Evolutionary conservation across 345 rosid species (phyloP), one percentile per base, ranked within the genome.

Genomic region (Angophora floribunda): DNA sequence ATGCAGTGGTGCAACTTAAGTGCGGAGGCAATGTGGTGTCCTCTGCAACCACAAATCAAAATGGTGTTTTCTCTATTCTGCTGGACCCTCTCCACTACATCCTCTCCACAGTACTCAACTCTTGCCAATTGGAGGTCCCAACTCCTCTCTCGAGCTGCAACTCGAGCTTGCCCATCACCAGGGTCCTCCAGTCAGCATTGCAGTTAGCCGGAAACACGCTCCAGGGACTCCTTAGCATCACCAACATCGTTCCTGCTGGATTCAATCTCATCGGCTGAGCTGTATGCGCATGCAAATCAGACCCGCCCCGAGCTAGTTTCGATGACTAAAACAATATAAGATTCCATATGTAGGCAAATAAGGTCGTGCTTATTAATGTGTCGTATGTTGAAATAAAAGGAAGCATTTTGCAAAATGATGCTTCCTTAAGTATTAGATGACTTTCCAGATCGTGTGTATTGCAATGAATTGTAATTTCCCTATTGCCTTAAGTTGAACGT

Each of bases 71-170:
- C 70, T 88, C 90, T 22, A 49, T 88, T 7, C 17, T 91, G 87
- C 8, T 94, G 79, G 91, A 93, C 90, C 92, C 95, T 44, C 47
- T 93, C 16, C 93, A 93, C 19, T 52, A 80, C 51, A 3, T 92
- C 52, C 90, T 94, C n/a, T 90, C 95, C 21, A 63, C 93, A 10
- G 57, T 94, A 13, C 89, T 94, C 85, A 86, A 88, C 79, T 87
- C 86, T 85, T 95, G 97, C 92, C 87, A 36, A 65, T 24, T 96
- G 52, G 93, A 10, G 53, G 96, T 95, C 28, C 87, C 89, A 22
- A 93, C 98, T 7, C 96, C 97, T 13, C 93, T 96, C 86, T 78
- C 96, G 70, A 92, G 26, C 80, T 94, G 97, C 93, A 92, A 94
- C 88, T 87, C 96, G 49, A 32, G 80, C 17, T 90, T 94, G n/a